phyloP scores from a whole-genome alignment of 768 basidiomycete species.

The Leccinum incarnatum region DNA sequence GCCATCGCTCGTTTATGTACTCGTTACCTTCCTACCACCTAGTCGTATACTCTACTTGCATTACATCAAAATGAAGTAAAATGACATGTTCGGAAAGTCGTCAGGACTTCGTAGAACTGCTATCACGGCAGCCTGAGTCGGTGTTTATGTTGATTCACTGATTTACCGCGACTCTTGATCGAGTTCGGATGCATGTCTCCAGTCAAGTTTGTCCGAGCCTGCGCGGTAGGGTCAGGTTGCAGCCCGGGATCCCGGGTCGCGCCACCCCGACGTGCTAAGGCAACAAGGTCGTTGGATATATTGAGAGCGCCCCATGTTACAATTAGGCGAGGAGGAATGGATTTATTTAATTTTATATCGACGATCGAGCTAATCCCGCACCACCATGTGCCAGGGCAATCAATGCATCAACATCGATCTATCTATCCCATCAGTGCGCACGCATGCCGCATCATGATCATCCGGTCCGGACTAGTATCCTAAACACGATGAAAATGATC shows the following conservation, averaged over 20 bases:
- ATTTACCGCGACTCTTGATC: neutral
- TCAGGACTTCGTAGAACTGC: neutral
- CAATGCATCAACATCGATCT: neutral
- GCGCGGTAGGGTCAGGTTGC: neutral
- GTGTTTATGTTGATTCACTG: neutral
- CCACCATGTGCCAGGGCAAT: neutral
- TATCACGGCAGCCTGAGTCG: neutral
- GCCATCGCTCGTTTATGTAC: neutral
- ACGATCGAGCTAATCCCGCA: neutral
- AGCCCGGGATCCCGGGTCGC: neutral
- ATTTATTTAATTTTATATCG: neutral
- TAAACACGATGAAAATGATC: neutral
- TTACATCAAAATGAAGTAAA: neutral
- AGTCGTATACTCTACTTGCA: neutral
- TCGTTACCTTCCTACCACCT: neutral
- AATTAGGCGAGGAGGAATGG: neutral
- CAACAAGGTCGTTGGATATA: too few species aligned
- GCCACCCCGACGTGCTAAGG: too few species aligned
- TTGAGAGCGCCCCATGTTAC: neutral
- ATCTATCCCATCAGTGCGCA: neutral
- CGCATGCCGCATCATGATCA: neutral
- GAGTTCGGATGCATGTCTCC: neutral
- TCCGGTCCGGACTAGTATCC: neutral
- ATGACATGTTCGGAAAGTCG: too few species aligned
- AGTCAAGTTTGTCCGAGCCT: neutral